Conservation (phyloP, 176 grass and related monocot genomes). For the Ananas comosus region DNA sequence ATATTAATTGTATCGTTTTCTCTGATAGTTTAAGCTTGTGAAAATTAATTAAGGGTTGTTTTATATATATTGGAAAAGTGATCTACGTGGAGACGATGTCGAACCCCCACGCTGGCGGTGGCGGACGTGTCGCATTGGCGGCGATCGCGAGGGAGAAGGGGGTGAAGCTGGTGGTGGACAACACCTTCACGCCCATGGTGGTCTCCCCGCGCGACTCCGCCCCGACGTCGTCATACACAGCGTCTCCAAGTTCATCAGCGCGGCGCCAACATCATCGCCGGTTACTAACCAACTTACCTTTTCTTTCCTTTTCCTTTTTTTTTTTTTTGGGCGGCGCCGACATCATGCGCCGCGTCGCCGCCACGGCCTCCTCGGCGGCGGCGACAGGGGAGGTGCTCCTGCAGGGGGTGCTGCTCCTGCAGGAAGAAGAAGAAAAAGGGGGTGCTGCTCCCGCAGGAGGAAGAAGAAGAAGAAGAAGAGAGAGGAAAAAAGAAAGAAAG, state of each 20-base stretch:
- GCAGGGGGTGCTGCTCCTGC: no score
- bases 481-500: no score
- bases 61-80: constrained; percentile 6
- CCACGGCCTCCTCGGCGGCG: no score
- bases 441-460: no score
- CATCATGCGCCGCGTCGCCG: no score
- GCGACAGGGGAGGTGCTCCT: no score
- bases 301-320: background rate
- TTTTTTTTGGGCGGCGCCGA: background rate
- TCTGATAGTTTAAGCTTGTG: no score
- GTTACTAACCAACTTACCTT: constrained; percentile 20
- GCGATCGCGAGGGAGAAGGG: constrained; percentile 65
- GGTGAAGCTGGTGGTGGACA: constrained; percentile 77
- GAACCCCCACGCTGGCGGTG: constrained; percentile 88
- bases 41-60: no score
- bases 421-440: no score
- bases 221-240: constrained; percentile 93
- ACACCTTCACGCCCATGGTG: constrained; percentile 86
- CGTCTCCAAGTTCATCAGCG: constrained; percentile 97
- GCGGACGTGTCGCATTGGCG: constrained; percentile 65
- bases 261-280: constrained; percentile 89
- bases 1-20: no score
- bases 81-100: constrained; percentile 86
- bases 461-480: no score
- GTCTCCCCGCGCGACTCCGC: constrained; percentile 62